These are phyloP conservation scores for Acanthamoeba quina DNA, from an alignment of 208 protist genomes.

Conservation along the genomic window DNA sequence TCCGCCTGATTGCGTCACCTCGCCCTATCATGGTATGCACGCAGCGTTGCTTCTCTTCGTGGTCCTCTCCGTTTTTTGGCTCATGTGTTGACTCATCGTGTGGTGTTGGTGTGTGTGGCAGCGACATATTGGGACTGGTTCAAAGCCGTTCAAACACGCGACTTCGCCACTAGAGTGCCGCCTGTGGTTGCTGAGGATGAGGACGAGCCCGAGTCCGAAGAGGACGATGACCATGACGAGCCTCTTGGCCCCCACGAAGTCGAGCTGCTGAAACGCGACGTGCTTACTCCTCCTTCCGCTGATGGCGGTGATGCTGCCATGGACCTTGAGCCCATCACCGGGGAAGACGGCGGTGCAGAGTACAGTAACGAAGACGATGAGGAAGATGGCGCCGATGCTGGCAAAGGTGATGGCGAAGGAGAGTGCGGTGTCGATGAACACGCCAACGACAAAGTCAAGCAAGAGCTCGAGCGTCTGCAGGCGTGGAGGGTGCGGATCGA, in stretches of 20 bases:
- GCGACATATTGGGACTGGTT: background rate
- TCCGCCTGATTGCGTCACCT: background rate
- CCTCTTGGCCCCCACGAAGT: background rate
- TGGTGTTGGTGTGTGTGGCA: background rate
- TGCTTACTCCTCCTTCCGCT: background rate
- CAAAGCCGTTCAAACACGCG: background rate
- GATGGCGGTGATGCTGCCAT: background rate
- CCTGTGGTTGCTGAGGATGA: too few species aligned
- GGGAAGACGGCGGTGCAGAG: too few species aligned
- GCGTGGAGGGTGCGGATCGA: background rate
- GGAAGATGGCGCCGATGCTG: too few species aligned
- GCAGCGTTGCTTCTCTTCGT: too few species aligned
- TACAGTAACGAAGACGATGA: too few species aligned
- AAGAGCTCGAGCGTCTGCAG: background rate
- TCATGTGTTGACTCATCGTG: too few species aligned
- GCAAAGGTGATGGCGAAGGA: too few species aligned
- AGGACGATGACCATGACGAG: background rate
- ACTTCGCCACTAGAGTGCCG: background rate
- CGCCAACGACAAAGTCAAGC: background rate
- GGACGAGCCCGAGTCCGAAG: background rate
- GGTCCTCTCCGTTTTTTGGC: too few species aligned
- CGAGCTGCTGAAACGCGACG: background rate
- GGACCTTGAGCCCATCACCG: background rate
- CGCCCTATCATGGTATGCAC: background rate
- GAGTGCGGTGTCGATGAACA: background rate